phyloP scores from a whole-genome alignment of 176 grass and related monocot species.

The Dactylis glomerata region DNA sequence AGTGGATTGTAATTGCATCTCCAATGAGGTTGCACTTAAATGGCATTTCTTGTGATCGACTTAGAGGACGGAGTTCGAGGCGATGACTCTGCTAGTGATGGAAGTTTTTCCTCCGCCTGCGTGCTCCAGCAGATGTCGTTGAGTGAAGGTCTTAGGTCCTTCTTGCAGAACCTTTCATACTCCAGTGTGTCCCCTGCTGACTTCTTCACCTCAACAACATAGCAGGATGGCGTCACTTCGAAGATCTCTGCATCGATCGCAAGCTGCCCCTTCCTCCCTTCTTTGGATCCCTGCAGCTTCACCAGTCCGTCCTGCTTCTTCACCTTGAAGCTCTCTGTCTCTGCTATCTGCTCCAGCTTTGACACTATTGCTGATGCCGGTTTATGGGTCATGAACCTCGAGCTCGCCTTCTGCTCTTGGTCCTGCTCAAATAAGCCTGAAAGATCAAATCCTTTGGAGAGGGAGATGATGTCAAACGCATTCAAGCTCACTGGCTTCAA shows the following conservation, averaged over 20 bases:
- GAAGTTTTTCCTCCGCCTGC: slow-evolving; percentile 46
- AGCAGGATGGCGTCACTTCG: slow-evolving; percentile 70
- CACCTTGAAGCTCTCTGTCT: slow-evolving; percentile 72
- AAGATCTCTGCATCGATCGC: slow-evolving; percentile 84
- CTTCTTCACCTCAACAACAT: slow-evolving; percentile 88
- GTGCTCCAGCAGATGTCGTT: slow-evolving; percentile 75
- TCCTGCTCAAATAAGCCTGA: slow-evolving; percentile 77
- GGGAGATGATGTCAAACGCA: slow-evolving; percentile 91
- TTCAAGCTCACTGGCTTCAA: slow-evolving; percentile 76
- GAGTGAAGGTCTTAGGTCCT: slow-evolving; percentile 70
- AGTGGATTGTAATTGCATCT: slow-evolving; percentile 26
- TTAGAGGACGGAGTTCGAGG: slow-evolving; percentile 32
- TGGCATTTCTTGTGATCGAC: slow-evolving; percentile 17
- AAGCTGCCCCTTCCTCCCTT: slow-evolving; percentile 83
- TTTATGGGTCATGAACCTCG: slow-evolving; percentile 71
- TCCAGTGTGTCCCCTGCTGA: slow-evolving; percentile 84
- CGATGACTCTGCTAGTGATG: slow-evolving; percentile 38
- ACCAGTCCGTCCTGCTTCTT: slow-evolving; percentile 73
- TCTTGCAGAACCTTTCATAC: slow-evolving; percentile 81
- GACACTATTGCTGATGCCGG: slow-evolving; percentile 76
- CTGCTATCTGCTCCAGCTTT: slow-evolving; percentile 84
- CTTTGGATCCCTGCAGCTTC: slow-evolving; percentile 61
- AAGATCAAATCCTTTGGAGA: slow-evolving; percentile 79
- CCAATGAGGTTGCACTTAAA: slow-evolving; percentile 26
- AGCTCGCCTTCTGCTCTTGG: slow-evolving; percentile 44